A percentile compares a stretch with the other conserved stretches of the same genome.
These are phyloP conservation scores for Lantana camara DNA, from an alignment of 257 asterid species.

Conservation along the genomic window DNA sequence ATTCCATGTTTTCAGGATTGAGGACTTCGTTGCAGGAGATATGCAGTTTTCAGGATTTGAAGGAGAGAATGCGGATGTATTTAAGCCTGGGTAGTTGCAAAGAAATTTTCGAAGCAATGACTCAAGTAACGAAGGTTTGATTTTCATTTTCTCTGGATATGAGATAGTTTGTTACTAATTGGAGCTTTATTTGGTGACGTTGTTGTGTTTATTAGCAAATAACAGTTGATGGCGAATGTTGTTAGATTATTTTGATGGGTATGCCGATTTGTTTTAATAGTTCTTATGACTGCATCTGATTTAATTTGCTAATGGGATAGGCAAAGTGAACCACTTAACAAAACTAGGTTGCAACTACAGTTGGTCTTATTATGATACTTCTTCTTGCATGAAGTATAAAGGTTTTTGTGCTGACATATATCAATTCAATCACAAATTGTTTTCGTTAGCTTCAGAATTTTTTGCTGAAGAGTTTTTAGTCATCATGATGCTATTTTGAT, in stretches of 20 bases:
- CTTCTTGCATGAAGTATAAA: conserved; percentile 8
- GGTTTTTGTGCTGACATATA: neutral
- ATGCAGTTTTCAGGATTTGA: conserved; percentile 89
- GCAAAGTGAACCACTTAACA: too few relatives aligned
- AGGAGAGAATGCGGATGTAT: conserved; percentile 83
- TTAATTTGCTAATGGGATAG: too few relatives aligned
- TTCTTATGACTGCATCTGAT: conserved; percentile 5
- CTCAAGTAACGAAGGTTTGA: conserved; percentile 84
- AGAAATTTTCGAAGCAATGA: conserved; percentile 71
- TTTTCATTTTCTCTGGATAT: neutral
- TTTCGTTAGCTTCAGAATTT: neutral
- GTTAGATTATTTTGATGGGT: conserved; percentile 9
- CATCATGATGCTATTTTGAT: too few relatives aligned
- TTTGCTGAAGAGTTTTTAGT: conserved; percentile 16
- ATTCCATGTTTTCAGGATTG: conserved; percentile 50
- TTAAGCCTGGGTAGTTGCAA: conserved; percentile 69
- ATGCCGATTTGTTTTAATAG: conserved; percentile 4
- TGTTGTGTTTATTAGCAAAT: neutral
- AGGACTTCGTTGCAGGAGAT: conserved; percentile 70
- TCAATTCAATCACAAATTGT: neutral
- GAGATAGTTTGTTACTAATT: neutral
- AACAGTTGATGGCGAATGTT: too few relatives aligned
- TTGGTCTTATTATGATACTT: neutral
- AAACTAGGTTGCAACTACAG: conserved; percentile 7
- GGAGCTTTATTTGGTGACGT: neutral